Conservation (phyloP, 768 basidiomycete genomes). For the Ramaria sp. region DNA sequence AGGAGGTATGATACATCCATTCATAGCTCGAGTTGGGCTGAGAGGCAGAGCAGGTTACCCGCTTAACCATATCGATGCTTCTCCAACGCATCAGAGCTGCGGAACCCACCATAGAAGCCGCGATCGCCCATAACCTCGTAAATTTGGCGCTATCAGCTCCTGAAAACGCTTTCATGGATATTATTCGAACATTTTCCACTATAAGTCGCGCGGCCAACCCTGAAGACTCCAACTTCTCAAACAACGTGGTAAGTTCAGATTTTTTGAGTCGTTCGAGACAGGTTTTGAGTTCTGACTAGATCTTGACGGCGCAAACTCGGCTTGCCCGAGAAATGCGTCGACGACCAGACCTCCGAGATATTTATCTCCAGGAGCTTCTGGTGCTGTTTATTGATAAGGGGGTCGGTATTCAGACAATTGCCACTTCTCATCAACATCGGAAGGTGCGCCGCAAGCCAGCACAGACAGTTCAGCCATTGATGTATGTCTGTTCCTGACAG, state of each 20-base stretch:
- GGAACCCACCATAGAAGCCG: conserved; percentile 82
- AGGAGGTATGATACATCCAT: conserved; percentile 46
- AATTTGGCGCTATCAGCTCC: conserved; percentile 78
- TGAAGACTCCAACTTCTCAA: conserved; percentile 80
- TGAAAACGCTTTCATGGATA: conserved; percentile 67
- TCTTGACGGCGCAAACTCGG: conserved; percentile 84
- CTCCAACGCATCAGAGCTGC: conserved; percentile 77
- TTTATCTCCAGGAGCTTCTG: conserved; percentile 77
- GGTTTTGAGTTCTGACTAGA: conserved; percentile 28
- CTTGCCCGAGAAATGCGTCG: conserved; percentile 70
- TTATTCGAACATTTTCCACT: conserved; percentile 72
- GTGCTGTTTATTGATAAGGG: conserved; percentile 86
- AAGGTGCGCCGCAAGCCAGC: conserved; percentile 36
- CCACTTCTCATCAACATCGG: conserved; percentile 50
- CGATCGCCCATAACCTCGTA: conserved; percentile 85
- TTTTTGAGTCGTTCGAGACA: background rate
- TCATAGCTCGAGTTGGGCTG: background rate
- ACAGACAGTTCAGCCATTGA: conserved; percentile 1
- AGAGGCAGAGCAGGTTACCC: conserved; percentile 47
- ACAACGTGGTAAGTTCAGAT: conserved; percentile 59
- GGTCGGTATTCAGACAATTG: conserved; percentile 76
- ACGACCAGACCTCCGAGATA: conserved; percentile 66
- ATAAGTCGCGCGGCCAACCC: conserved; percentile 82
- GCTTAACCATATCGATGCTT: conserved; percentile 85
- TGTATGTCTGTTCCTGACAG: conserved; percentile 24